phyloP scores from a whole-genome alignment of 768 basidiomycete genomes.

The Rhodotorula diobovata region DNA sequence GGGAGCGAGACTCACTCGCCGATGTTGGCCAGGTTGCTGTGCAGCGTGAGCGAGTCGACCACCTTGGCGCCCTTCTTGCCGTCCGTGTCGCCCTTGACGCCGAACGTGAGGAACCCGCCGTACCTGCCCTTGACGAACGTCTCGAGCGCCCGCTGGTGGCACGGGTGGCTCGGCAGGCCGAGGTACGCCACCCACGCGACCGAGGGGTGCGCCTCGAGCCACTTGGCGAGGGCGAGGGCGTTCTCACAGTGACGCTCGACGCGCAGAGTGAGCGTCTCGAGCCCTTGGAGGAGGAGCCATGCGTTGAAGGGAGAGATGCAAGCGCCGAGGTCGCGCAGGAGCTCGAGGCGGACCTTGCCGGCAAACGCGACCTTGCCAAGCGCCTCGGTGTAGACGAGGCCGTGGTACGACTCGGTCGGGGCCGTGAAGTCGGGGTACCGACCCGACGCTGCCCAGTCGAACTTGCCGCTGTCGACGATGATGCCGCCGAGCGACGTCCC shows the following conservation, averaged over 20 bases:
- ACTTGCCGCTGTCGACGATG: conserved; percentile 70
- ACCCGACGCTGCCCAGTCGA: conserved; percentile 58
- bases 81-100: conserved; percentile 1
- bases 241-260: conserved; percentile 68
- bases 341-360: conserved; percentile 60
- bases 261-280: conserved; percentile 70
- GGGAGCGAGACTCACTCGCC: conserved; percentile 35
- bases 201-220: conserved; percentile 61
- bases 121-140: conserved; percentile 45
- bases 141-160: conserved; percentile 57
- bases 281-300: conserved; percentile 44
- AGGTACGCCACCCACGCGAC: conserved; percentile 73
- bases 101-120: conserved; percentile 74
- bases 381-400: conserved; percentile 60
- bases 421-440: conserved; percentile 63
- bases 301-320: conserved; percentile 8
- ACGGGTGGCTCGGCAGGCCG: conserved; percentile 62
- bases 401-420: conserved; percentile 71
- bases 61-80: conserved; percentile 45
- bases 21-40: conserved; percentile 53
- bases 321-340: conserved; percentile 30
- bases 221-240: conserved; percentile 63
- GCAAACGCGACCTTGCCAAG: conserved; percentile 65
- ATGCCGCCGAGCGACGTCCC: conserved; percentile 75
- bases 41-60: conserved; percentile 67